Percentiles rank a stretch among this genome's conserved stretches.
Conservation (phyloP, 2,329 filamentous ascomycete species). For the Hypocreales sp. region DNA sequence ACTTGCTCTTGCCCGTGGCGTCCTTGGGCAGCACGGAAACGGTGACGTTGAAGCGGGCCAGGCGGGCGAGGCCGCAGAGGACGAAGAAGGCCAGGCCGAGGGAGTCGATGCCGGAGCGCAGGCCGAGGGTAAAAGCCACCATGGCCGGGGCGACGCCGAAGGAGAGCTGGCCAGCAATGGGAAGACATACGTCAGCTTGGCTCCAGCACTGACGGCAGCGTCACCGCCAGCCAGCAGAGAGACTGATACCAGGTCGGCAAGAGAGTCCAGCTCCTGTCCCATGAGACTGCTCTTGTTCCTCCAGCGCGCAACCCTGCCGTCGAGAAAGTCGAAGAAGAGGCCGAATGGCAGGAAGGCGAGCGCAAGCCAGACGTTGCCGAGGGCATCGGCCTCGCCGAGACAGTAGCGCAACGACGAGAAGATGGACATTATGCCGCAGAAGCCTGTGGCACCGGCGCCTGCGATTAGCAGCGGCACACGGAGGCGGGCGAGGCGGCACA, state of each 20-base stretch:
- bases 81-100: slow-evolving; percentile 74
- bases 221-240: background rate
- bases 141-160: slow-evolving; percentile 85
- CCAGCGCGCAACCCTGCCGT: slow-evolving; percentile 93
- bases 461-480: background rate
- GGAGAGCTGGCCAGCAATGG: slow-evolving; percentile 53
- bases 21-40: slow-evolving; percentile 84
- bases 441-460: slow-evolving; percentile 33
- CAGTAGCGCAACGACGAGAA: slow-evolving; percentile 93
- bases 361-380: slow-evolving; percentile 63
- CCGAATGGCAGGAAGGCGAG: slow-evolving; percentile 82
- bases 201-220: too few relatives aligned
- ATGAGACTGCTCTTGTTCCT: slow-evolving; percentile 93
- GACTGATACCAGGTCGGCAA: slow-evolving; percentile 71
- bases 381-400: slow-evolving; percentile 50
- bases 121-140: slow-evolving; percentile 74
- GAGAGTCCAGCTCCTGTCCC: slow-evolving; percentile 92
- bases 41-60: slow-evolving; percentile 96
- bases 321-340: slow-evolving; percentile 95
- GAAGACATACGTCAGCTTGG: background rate
- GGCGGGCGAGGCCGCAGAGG: slow-evolving; percentile 79
- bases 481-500: background rate
- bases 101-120: slow-evolving; percentile 75
- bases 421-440: slow-evolving; percentile 87
- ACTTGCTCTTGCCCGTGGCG: slow-evolving; percentile 75